A percentile compares a stretch with the other conserved stretches of the same genome.
These are phyloP conservation scores for Fusarium humuli DNA, from an alignment of 2,329 filamentous ascomycete genomes.

Conservation along the genomic window DNA sequence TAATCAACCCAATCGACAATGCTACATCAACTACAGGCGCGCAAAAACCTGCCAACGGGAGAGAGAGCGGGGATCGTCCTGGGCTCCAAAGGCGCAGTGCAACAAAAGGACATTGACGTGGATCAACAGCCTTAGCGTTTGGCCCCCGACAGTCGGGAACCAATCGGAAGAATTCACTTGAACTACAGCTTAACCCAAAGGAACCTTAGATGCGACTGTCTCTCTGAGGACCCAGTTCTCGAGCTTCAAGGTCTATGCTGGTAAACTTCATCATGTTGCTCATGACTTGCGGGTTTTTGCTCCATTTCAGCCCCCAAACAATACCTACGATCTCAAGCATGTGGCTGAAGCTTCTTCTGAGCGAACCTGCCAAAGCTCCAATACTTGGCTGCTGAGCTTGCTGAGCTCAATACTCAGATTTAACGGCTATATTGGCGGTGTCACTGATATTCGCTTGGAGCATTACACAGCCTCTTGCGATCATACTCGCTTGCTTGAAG, in stretches of 20 bases:
- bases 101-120: constrained; percentile 51
- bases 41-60: constrained; percentile 29
- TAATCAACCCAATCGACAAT: constrained; percentile 49
- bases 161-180: constrained; percentile 50
- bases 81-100: constrained; percentile 35
- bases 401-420: not conserved
- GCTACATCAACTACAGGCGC: constrained; percentile 37
- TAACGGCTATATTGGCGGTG: not conserved
- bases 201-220: constrained; percentile 20
- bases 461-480: constrained; percentile 36
- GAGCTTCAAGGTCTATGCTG: constrained; percentile 40
- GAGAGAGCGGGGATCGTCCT: constrained; percentile 28
- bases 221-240: constrained; percentile 18
- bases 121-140: constrained; percentile 47
- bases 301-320: constrained; percentile 22
- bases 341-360: constrained; percentile 11
- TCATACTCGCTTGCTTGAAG: not conserved
- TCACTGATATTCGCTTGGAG: constrained; percentile 10
- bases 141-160: constrained; percentile 37
- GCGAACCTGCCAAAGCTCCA: constrained; percentile 3
- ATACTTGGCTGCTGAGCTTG: not conserved
- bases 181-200: constrained; percentile 37
- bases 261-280: constrained; percentile 35
- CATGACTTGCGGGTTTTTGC: constrained; percentile 29
- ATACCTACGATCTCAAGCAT: constrained; percentile 3